phyloP scores from a whole-genome alignment of 805 yeast species.

The Saturnispora saitoi region DNA sequence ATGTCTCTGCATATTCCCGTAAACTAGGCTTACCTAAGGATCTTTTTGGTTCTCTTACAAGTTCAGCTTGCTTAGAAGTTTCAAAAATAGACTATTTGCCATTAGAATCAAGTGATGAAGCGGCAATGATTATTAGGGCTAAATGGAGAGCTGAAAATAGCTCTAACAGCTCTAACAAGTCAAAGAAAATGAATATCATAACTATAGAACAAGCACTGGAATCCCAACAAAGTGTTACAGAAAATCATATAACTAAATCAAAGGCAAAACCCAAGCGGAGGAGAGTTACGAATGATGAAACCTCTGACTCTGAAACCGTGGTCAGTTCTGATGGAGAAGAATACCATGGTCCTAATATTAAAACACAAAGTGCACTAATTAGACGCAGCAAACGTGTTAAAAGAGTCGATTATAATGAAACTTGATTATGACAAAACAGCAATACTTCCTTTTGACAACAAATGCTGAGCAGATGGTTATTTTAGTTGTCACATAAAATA shows the following conservation, averaged over 20 bases:
- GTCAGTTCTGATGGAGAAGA: slow-evolving; percentile 5
- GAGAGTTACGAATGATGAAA: not conserved
- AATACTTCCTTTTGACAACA: not conserved
- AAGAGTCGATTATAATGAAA: slow-evolving; percentile 1
- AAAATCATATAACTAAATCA: not conserved
- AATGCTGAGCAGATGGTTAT: slow-evolving; percentile 5
- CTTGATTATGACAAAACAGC: not conserved
- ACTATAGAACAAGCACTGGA: not conserved
- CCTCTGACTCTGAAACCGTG: slow-evolving; percentile 4
- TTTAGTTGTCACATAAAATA: not conserved
- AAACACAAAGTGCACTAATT: not conserved
- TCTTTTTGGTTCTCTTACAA: slow-evolving; percentile 40
- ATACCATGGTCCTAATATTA: not conserved
- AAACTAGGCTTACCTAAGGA: slow-evolving; percentile 64
- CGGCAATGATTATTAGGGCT: slow-evolving; percentile 7
- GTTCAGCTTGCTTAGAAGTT: slow-evolving; percentile 41
- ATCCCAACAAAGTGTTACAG: not conserved
- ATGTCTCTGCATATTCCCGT: slow-evolving; percentile 74
- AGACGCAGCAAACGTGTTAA: slow-evolving; percentile 3
- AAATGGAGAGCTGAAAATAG: slow-evolving; percentile 11
- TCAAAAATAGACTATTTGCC: slow-evolving; percentile 56
- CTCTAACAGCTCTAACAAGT: not conserved
- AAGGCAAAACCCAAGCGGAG: not conserved
- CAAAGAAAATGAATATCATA: not conserved
- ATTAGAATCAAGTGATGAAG: slow-evolving; percentile 21